These are phyloP conservation scores for Eragrostis nindensis DNA, from an alignment of 176 grass and related monocot genomes.

Conservation along the genomic window DNA sequence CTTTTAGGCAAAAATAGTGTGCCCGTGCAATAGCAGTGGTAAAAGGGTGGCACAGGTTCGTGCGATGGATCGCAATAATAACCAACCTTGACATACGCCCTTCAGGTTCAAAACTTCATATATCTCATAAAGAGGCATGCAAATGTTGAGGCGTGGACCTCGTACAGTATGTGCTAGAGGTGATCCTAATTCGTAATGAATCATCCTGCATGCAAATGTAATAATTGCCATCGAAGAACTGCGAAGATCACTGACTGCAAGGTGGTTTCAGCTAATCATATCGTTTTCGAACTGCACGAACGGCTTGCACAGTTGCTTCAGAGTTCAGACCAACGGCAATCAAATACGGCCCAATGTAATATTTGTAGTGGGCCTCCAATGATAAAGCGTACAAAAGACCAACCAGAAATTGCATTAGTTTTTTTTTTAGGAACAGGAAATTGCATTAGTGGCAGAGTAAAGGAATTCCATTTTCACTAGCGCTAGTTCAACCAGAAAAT, in stretches of 20 bases:
- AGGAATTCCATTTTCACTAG: too few species aligned
- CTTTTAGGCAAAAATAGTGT: constrained; percentile 12
- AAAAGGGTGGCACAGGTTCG: constrained; percentile 13
- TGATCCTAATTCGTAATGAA: not conserved
- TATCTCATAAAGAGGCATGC: constrained; percentile 5
- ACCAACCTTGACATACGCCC: not conserved
- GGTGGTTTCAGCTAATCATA: not conserved
- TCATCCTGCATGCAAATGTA: not conserved
- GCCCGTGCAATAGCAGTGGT: not conserved
- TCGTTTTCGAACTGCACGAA: not conserved
- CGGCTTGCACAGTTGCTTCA: not conserved
- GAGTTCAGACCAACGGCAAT: not conserved
- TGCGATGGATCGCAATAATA: constrained; percentile 33
- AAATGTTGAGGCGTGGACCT: constrained; percentile 14
- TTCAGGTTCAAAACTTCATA: not conserved
- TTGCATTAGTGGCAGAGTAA: too few species aligned
- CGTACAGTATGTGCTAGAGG: not conserved
- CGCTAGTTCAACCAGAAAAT: too few species aligned
- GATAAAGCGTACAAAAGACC: too few species aligned
- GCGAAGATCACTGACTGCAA: not conserved
- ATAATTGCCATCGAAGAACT: constrained; percentile 4
- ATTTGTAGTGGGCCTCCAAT: not conserved
- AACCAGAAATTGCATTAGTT: too few species aligned
- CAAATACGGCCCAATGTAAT: not conserved
- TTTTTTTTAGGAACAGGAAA: too few species aligned